Evolutionary conservation across 2,329 filamentous ascomycete species (phyloP).

Genomic region (Scleromitrula shiraiana): DNA sequence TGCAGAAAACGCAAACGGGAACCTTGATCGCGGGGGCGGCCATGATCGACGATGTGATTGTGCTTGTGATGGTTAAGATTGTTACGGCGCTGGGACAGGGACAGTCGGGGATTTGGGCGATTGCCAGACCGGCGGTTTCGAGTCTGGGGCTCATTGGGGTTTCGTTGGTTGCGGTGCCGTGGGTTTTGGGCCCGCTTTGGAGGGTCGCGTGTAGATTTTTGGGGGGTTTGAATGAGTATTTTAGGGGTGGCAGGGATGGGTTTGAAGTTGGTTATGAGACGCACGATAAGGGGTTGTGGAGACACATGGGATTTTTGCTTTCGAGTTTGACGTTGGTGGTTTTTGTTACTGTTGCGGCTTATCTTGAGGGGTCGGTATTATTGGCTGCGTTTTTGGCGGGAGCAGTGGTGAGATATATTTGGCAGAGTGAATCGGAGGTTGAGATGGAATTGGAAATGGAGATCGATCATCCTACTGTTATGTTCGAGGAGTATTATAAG

Average conservation of each 20-base stretch:
- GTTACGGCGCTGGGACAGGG: constrained; percentile 1
- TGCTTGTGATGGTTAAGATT: constrained; percentile 8
- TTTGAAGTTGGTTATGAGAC: neutral
- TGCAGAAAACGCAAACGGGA: constrained; percentile 6
- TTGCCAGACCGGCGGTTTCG: constrained; percentile 3
- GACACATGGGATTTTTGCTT: neutral
- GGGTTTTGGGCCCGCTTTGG: neutral
- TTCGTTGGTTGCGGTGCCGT: neutral
- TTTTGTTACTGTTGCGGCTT: constrained; percentile 2
- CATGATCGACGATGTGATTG: constrained; percentile 5
- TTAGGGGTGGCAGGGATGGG: neutral
- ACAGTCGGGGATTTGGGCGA: constrained; percentile 1
- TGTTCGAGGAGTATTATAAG: constrained; percentile 26
- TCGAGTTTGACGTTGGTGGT: neutral
- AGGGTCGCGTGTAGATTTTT: neutral
- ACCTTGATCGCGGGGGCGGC: constrained; percentile 3
- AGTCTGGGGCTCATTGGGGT: neutral
- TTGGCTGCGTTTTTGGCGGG: constrained; percentile 5
- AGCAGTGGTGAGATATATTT: constrained; percentile 2
- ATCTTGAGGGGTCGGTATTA: constrained; percentile 1
- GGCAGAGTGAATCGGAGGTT: neutral
- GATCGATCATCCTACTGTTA: constrained; percentile 2
- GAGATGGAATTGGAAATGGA: neutral
- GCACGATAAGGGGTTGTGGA: neutral
- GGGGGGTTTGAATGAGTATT: too few species aligned